These are phyloP conservation scores for Annulohypoxylon nitens DNA, from an alignment of 495 filamentous ascomycete species.

Conservation along the genomic window DNA sequence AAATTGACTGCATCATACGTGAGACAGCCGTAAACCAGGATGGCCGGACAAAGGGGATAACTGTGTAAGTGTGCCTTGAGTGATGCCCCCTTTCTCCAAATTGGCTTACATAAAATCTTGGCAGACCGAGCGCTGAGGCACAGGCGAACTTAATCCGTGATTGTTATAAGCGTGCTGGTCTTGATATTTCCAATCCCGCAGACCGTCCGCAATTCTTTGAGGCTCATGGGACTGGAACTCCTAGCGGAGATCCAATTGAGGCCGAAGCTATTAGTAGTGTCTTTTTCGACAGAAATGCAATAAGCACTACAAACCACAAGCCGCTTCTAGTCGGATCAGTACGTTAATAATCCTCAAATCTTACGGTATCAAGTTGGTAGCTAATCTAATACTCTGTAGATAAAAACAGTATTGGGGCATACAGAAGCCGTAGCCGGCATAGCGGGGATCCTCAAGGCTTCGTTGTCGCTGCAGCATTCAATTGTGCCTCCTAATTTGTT, in stretches of 20 bases:
- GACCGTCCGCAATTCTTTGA: constrained; percentile 63
- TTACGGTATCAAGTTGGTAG: not conserved
- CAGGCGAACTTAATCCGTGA: constrained; percentile 66
- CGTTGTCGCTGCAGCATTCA: constrained; percentile 59
- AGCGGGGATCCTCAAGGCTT: constrained; percentile 64
- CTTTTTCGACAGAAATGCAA: constrained; percentile 42
- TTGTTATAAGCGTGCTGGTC: constrained; percentile 61
- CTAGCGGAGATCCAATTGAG: constrained; percentile 62
- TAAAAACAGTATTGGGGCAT: constrained; percentile 63
- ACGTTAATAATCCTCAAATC: not conserved
- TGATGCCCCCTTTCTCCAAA: not conserved
- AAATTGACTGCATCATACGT: constrained; percentile 67
- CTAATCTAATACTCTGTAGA: not conserved
- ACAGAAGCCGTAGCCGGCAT: constrained; percentile 65
- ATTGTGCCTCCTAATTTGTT: constrained; percentile 57
- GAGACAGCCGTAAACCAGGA: constrained; percentile 64
- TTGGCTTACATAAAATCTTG: not conserved
- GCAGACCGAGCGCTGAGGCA: constrained; percentile 59
- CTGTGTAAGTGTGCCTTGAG: too few relatives aligned
- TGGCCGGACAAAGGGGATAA: constrained; percentile 61
- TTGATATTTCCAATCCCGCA: constrained; percentile 54
- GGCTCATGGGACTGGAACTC: constrained; percentile 69
- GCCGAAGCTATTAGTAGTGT: constrained; percentile 57
- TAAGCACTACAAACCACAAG: not conserved
- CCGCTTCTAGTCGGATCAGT: not conserved